Evolutionary conservation across 2,329 filamentous ascomycete species (phyloP), one percentile per base, ranked within the genome.

Genomic region (Graphilbum ipis-grandicollis): DNA sequence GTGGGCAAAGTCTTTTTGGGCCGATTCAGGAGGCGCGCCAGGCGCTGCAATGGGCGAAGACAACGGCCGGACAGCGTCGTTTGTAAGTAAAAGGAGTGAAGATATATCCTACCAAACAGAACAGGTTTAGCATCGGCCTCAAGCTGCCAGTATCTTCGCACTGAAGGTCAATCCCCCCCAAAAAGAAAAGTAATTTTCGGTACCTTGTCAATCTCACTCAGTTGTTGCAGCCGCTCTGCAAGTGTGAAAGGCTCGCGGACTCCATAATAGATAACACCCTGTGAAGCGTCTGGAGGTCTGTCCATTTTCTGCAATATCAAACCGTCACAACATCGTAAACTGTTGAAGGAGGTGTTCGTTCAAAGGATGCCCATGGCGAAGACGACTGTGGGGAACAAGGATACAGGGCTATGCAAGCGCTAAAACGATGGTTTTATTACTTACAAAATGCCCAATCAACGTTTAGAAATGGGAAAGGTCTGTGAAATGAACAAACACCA

Each of bases 191-290:
- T 19, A 19, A 12, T 14, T 31, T 13, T 19, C 12, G 8, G 7
- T n/a, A 76, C 75, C 51, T 71, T 70, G 57, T 92, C 84, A 47
- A 93, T 80, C 31, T 77, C 72, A 46, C 76, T 79, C 39, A 93
- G 70, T 49, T 92, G 82, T 39, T 76, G 65, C 44, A 93, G 84
- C 44, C 80, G 81, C 52, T 92, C 79, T 30, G 78, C 69, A 25
- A 79, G 68, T 9, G 74, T 79, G 46, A 86, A 79, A n/a, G 67
- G 65, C 25, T 63, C 51, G 31, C 64, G 59, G 5, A 38, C 23
- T 9, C 25, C 37, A n/a, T 28, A 15, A 2, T 25, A 14, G 15
- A 8, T 13, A 2, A 28, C 34, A 4, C 17, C 31, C 10, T 29
- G 13, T 14, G 9, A 9, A n/a, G 10, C 19, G 8, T 25, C n/a